Base-by-base conservation (phyloP, 179 eudicot genomes). In the Corrigiola litoralis region DNA sequence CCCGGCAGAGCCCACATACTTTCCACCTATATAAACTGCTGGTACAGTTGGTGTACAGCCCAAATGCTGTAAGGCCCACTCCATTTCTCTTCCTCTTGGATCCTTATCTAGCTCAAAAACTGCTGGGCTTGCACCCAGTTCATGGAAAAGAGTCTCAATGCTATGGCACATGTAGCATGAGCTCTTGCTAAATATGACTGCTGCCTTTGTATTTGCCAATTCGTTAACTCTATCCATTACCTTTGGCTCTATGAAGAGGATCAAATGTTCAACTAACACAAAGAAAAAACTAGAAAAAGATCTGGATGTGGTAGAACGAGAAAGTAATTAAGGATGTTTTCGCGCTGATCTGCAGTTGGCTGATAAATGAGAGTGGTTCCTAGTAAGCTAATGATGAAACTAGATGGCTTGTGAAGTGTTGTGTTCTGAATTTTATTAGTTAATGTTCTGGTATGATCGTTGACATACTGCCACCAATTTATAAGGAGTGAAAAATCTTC, bases 151-250 rank as follows among this genome's bases (percentile, higher is more conserved):
- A 25, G 71, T 53, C 61, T 61, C 63, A 54, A 84, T 77, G 70
- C 78, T 77, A 57, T 81, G 77, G 49, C 83, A 81, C 85, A 85
- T 80, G 60, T 72, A 83, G 49, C 87, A 84, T 18, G 90, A 71
- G 66, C 91, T 83, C 79, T 83, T 83, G 71, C 76, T 81, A 75
- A 85, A 85, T 69, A 85, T 83, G 71, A 86, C 86, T 13, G 75
- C 78, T 12, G 84, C 84, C 50, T 55, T 75, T 28, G 75, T 64
- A 38, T 66, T 71, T 20, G 79, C 86, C 76, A 85, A 55, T 9
- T 71, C 73, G 48, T 40, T 66, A 28, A 83, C 18, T 52, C 58
- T 77, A 40, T 83, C 84, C 88, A 81, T 84, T 72, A n/a, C n/a
- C n/a, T n/a, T n/a, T n/a, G n/a, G n/a, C n/a, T n/a, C n/a, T n/a